Evolutionary conservation across 768 basidiomycete genomes (phyloP).

Genomic region (Heimioporus sp.): DNA sequence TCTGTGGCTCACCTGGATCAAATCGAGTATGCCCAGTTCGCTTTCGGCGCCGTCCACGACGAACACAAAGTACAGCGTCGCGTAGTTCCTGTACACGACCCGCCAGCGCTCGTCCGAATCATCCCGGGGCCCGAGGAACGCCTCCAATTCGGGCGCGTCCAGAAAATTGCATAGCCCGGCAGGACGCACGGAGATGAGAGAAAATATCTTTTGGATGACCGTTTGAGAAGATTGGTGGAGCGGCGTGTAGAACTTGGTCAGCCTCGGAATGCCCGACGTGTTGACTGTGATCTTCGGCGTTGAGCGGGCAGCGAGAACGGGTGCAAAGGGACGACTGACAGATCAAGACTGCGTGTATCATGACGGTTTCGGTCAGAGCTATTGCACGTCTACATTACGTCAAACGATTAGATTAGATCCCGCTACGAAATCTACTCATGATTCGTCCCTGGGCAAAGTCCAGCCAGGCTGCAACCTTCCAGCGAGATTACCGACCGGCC

Average conservation of each 20-base stretch:
- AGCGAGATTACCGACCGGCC: constrained; percentile 88
- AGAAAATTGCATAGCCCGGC: constrained; percentile 92
- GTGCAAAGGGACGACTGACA: constrained; percentile 47
- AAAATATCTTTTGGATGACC: constrained; percentile 86
- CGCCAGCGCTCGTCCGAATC: constrained; percentile 65
- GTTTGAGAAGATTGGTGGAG: constrained; percentile 58
- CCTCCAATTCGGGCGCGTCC: constrained; percentile 85
- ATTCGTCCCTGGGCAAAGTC: constrained; percentile 68
- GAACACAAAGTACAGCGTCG: constrained; percentile 95
- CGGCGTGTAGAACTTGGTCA: constrained; percentile 89
- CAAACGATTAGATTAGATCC: constrained; percentile 3
- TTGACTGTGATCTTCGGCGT: constrained; percentile 62
- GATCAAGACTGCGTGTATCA: constrained; percentile 87
- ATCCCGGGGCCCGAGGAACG: constrained; percentile 55
- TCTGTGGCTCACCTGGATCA: constrained; percentile 77
- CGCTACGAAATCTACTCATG: constrained; percentile 26
- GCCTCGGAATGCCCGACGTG: constrained; percentile 81
- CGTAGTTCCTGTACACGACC: constrained; percentile 94
- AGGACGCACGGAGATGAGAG: constrained; percentile 79
- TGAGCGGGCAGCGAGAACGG: constrained; percentile 17
- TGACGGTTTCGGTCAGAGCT: constrained; percentile 25
- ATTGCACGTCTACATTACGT: too few species aligned
- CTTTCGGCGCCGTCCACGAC: constrained; percentile 96
- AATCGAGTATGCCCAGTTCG: constrained; percentile 91
- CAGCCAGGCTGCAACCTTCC: constrained; percentile 80